A percentile compares a stretch with the other conserved stretches of the same genome.
Conservation (phyloP, 140 eudicot species). For the Stevia rebaudiana region DNA sequence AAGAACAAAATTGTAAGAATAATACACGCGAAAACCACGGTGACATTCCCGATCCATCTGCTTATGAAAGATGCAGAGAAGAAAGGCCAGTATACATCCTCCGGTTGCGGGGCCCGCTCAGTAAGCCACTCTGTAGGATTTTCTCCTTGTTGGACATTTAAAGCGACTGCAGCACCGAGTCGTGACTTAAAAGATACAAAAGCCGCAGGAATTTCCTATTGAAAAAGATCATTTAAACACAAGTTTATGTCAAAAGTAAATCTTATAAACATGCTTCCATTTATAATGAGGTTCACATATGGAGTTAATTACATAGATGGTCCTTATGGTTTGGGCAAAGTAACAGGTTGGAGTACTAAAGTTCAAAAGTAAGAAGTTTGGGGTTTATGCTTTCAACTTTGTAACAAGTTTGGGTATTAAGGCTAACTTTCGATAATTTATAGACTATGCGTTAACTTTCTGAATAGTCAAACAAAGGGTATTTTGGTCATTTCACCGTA, state of each 20-base stretch:
- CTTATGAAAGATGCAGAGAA: constrained; percentile 63
- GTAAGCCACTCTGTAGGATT: constrained; percentile 89
- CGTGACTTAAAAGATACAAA: constrained; percentile 88
- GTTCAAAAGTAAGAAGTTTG: no score
- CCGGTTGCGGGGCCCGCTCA: constrained; percentile 82
- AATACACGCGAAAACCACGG: constrained; percentile 43
- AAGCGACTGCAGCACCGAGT: constrained; percentile 55
- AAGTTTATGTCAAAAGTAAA: constrained; percentile 15
- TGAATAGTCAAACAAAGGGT: no score
- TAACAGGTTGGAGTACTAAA: no score
- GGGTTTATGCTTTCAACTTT: no score
- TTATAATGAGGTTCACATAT: constrained; percentile 11
- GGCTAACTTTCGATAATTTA: no score
- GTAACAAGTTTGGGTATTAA: no score
- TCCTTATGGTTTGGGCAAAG: no score
- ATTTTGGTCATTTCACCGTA: no score
- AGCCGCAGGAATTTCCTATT: constrained; percentile 83
- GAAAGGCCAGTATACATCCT: constrained; percentile 81
- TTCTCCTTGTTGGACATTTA: constrained; percentile 63
- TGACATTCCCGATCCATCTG: constrained; percentile 58
- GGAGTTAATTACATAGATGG: no score
- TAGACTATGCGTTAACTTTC: no score
- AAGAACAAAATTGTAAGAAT: constrained; percentile 59
- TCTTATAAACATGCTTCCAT: background rate
- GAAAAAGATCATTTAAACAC: constrained; percentile 10